Conservation (phyloP, 441 rosid species). For the Pelargonium myrrhifolium region DNA sequence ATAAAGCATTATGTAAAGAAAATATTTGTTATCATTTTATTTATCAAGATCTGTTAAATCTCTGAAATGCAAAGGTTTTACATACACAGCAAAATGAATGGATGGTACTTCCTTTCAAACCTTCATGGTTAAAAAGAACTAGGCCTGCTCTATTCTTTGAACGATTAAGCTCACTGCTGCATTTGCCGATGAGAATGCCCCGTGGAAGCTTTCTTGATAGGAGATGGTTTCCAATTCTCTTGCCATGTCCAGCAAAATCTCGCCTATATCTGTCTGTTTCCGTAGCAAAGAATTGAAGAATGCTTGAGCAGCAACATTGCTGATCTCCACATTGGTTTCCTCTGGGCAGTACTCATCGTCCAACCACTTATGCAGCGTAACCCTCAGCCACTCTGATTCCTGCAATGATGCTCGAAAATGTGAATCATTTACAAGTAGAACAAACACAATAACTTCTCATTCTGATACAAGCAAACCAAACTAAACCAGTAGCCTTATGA, state of each 20-base stretch:
- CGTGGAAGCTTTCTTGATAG: constrained; percentile 83
- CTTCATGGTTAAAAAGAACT: constrained; percentile 6
- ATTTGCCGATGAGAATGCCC: constrained; percentile 81
- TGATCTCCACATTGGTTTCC: constrained; percentile 72
- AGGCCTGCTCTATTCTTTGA: constrained; percentile 35
- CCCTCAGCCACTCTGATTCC: constrained; percentile 86
- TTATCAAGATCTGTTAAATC: neutral
- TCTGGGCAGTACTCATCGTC: constrained; percentile 95
- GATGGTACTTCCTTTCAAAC: neutral
- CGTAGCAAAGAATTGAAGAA: constrained; percentile 43
- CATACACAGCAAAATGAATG: neutral
- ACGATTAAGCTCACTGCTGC: constrained; percentile 65
- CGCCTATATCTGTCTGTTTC: constrained; percentile 61
- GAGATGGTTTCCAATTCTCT: constrained; percentile 58
- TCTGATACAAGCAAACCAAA: neutral
- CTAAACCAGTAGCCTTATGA: neutral
- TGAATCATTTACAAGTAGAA: neutral
- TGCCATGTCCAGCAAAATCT: constrained; percentile 68
- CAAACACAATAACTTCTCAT: neutral
- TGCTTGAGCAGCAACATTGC: constrained; percentile 59
- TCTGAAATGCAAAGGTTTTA: neutral
- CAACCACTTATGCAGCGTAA: constrained; percentile 73
- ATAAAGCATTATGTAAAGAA: neutral
- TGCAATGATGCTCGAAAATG: constrained; percentile 9
- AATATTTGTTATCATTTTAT: neutral